These are phyloP conservation scores for Trichosporon ovoides DNA, from an alignment of 1,284 basidiomycete species.

Conservation along the genomic window DNA sequence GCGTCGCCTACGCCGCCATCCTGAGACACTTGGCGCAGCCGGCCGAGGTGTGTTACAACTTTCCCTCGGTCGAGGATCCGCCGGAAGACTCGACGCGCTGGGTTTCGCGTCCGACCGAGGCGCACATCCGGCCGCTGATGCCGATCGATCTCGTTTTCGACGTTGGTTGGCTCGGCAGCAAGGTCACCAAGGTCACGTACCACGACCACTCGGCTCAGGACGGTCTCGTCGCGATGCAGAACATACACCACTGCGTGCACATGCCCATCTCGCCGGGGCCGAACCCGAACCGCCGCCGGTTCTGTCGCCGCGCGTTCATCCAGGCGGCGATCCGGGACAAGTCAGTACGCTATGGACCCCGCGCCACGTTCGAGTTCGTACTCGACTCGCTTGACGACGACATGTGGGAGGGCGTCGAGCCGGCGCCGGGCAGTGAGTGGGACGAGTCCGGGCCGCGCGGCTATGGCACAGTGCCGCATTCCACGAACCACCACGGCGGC, in stretches of 20 bases:
- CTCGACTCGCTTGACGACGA: neutral
- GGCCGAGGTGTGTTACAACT: neutral
- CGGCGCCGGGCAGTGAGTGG: neutral
- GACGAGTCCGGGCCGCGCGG: neutral
- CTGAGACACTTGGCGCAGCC: neutral
- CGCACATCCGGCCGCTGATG: neutral
- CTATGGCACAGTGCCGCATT: neutral
- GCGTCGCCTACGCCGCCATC: neutral
- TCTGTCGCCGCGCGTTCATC: neutral
- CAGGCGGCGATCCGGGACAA: neutral
- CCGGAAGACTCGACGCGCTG: neutral
- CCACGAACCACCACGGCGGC: neutral
- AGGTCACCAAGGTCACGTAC: neutral
- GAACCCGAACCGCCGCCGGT: neutral
- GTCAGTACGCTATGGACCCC: neutral
- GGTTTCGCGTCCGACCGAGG: neutral
- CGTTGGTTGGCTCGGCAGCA: neutral
- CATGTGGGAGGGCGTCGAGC: neutral
- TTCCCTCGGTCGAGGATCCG: neutral
- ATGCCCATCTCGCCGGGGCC: neutral
- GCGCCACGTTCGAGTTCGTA: neutral
- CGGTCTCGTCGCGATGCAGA: neutral
- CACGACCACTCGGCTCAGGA: neutral
- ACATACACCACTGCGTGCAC: conserved; percentile 1
- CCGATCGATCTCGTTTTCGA: conserved; percentile 1